A percentile compares a stretch with the other conserved stretches of the same genome.
These are phyloP conservation scores for Solanum hybrid DNA, from an alignment of 305 asterid genomes.

Conservation along the genomic window DNA sequence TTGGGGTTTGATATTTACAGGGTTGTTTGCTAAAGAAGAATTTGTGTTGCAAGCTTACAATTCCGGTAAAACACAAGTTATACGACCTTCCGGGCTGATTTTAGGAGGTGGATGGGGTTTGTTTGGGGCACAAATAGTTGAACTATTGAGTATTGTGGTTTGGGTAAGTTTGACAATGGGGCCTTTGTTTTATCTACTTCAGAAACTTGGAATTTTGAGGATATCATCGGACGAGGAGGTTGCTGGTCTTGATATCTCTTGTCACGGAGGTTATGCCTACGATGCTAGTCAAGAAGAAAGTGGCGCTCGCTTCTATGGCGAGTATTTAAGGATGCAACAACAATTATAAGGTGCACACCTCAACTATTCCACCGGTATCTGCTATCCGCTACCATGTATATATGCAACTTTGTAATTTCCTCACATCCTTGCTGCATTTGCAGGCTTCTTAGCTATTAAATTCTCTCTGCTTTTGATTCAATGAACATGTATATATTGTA, in stretches of 20 bases:
- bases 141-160: conserved; percentile 30
- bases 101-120: conserved; percentile 75
- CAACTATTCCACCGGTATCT: background rate
- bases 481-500: background rate
- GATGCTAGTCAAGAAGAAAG: conserved; percentile 43
- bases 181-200: conserved; percentile 51
- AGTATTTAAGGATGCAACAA: conserved; percentile 32
- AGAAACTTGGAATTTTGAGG: conserved; percentile 39
- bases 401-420: background rate
- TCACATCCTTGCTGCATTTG: background rate
- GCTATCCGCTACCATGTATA: background rate
- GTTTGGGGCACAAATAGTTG: conserved; percentile 50
- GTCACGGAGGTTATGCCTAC: conserved; percentile 71
- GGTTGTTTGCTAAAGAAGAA: conserved; percentile 51
- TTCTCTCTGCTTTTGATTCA: background rate
- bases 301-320: conserved; percentile 36
- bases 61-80: conserved; percentile 23
- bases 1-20: conserved; percentile 72
- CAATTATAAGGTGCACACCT: conserved; percentile 1
- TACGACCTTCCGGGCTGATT: conserved; percentile 40
- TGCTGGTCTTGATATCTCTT: conserved; percentile 66
- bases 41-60: conserved; percentile 38
- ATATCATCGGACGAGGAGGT: conserved; percentile 53
- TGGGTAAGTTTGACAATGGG: conserved; percentile 79
- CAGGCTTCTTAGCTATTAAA: background rate